Conservation (phyloP, 352 stramenopile genomes). For the Phytophthora parvispora region DNA sequence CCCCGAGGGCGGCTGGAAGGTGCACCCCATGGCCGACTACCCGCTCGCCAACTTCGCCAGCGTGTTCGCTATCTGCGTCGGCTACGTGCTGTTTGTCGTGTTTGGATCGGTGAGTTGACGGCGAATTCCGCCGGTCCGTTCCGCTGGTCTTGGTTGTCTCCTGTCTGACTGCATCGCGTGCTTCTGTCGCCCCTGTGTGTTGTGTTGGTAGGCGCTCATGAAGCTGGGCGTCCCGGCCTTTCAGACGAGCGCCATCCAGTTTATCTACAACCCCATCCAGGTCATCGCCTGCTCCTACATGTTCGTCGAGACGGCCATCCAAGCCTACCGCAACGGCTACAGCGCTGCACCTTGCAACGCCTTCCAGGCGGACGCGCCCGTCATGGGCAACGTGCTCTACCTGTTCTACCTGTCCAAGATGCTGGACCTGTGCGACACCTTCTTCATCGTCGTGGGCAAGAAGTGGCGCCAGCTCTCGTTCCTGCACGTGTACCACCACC, state of each 20-base stretch:
- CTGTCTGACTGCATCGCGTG: conserved; percentile 11
- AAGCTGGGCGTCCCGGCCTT: conserved; percentile 58
- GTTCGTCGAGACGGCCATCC: conserved; percentile 91
- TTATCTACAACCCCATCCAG: conserved; percentile 97
- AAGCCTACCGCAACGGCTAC: conserved; percentile 93
- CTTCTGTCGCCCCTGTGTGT: conserved; percentile 7
- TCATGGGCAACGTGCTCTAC: conserved; percentile 95
- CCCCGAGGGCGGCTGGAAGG: conserved; percentile 66
- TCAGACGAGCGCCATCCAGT: conserved; percentile 84
- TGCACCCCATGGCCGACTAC: conserved; percentile 68
- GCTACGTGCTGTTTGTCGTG: conserved; percentile 77
- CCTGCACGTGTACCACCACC: conserved; percentile 98
- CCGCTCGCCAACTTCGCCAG: conserved; percentile 72
- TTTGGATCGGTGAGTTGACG: conserved; percentile 54
- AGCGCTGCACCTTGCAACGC: conserved; percentile 86
- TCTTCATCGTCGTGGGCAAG: conserved; percentile 98
- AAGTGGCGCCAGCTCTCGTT: conserved; percentile 98
- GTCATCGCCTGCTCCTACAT: conserved; percentile 96
- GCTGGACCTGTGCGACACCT: conserved; percentile 90
- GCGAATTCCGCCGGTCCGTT: conserved; percentile 8
- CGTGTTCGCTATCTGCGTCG: conserved; percentile 67
- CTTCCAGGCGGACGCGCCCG: conserved; percentile 86
- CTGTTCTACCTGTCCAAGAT: conserved; percentile 98
- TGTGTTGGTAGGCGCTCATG: conserved; percentile 49
- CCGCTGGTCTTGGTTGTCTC: conserved; percentile 1